phyloP scores from a whole-genome alignment of 106 monocot species.

The Phalaenopsis aphrodite region DNA sequence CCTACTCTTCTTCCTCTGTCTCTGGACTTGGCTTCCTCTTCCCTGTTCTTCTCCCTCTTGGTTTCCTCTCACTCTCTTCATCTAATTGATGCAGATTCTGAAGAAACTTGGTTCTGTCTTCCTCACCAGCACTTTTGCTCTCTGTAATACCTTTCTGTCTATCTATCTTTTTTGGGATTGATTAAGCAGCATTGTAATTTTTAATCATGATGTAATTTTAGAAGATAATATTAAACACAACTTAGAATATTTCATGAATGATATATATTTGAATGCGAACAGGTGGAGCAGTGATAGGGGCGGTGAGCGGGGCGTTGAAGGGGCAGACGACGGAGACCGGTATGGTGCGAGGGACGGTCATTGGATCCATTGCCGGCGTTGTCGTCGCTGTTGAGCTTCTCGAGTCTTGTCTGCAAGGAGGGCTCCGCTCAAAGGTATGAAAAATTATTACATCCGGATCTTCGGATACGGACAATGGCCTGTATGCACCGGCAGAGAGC shows the following conservation, averaged over 20 bases:
- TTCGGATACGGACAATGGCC: too few species aligned
- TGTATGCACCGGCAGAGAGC: background rate
- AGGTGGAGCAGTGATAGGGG: conserved; percentile 56
- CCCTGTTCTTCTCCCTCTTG: background rate
- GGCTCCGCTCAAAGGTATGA: conserved; percentile 23
- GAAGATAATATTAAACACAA: too few species aligned
- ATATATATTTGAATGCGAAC: background rate
- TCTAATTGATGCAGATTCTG: conserved; percentile 6
- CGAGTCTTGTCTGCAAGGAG: conserved; percentile 36
- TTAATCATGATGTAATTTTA: too few species aligned
- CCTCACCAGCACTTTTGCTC: conserved; percentile 32
- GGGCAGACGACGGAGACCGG: conserved; percentile 68
- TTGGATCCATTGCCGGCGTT: conserved; percentile 49
- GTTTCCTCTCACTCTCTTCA: too few species aligned
- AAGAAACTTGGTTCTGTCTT: conserved; percentile 21
- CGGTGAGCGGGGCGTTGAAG: conserved; percentile 37
- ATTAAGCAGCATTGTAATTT: background rate
- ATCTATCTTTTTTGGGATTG: too few species aligned
- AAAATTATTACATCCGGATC: too few species aligned
- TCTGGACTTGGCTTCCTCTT: background rate
- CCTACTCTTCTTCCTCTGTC: background rate
- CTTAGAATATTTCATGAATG: too few species aligned
- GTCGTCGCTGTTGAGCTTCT: conserved; percentile 46
- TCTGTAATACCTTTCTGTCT: conserved; percentile 22
- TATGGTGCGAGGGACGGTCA: conserved; percentile 28